phyloP scores from a whole-genome alignment of 1,284 basidiomycete species.

The Ceratobasidium sp. region DNA sequence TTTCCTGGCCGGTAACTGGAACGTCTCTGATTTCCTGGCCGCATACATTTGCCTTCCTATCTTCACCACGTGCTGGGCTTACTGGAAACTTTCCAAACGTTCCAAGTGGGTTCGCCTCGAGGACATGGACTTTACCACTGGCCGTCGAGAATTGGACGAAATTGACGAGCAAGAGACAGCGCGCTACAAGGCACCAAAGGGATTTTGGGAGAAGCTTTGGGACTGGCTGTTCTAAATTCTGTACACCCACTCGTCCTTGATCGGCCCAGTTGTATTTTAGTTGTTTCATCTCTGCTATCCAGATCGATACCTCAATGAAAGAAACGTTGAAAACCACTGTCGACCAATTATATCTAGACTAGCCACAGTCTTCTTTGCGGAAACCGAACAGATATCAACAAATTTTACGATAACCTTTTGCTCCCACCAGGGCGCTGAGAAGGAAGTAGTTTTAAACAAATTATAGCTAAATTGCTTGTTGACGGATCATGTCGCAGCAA shows the following conservation, averaged over 20 bases:
- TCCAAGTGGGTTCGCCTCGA: conserved; percentile 49
- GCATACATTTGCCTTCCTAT: conserved; percentile 51
- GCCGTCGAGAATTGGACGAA: conserved; percentile 52
- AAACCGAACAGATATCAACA: no score
- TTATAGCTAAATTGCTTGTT: no score
- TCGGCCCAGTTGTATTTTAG: conserved; percentile 13
- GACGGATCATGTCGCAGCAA: no score
- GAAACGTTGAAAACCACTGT: no score
- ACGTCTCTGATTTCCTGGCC: conserved; percentile 48
- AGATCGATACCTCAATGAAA: background rate
- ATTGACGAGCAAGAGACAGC: conserved; percentile 45
- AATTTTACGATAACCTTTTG: no score
- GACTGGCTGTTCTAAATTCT: conserved; percentile 36
- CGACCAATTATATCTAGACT: no score
- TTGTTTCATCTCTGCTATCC: background rate
- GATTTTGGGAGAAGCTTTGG: conserved; percentile 38
- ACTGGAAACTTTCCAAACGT: conserved; percentile 55
- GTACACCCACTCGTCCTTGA: background rate
- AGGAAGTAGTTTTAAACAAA: no score
- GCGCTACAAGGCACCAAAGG: conserved; percentile 38
- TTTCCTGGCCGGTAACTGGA: conserved; percentile 52
- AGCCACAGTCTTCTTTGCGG: no score
- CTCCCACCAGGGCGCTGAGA: no score
- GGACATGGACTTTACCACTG: conserved; percentile 56
- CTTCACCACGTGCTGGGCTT: conserved; percentile 51